phyloP scores from a whole-genome alignment of 345 rosid species.

The Acer negundo region DNA sequence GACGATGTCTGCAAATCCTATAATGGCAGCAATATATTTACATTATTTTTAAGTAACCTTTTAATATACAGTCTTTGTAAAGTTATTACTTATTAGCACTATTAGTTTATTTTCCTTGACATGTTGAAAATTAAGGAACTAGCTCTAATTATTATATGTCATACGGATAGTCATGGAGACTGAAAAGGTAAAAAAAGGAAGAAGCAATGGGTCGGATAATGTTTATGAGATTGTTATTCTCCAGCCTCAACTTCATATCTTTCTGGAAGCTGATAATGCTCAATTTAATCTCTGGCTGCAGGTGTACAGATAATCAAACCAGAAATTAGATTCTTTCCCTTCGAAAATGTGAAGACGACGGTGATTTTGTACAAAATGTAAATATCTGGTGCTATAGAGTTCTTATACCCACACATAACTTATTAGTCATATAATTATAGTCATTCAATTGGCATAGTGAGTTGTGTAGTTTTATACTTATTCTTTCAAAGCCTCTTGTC shows the following conservation, averaged over 20 bases:
- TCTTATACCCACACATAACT: constrained; percentile 19
- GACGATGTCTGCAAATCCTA: background rate
- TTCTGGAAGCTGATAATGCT: background rate
- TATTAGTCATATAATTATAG: constrained; percentile 26
- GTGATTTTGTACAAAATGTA: constrained; percentile 40
- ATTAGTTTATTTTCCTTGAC: background rate
- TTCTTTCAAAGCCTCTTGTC: constrained; percentile 23
- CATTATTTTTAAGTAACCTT: background rate
- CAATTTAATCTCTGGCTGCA: constrained; percentile 17
- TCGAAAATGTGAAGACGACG: constrained; percentile 24
- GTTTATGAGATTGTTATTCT: background rate
- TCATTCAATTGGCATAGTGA: constrained; percentile 12
- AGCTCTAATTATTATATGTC: background rate
- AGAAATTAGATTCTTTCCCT: constrained; percentile 34
- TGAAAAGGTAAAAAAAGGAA: too few species aligned
- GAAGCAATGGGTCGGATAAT: background rate
- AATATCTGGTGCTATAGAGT: constrained; percentile 14
- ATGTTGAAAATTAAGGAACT: background rate
- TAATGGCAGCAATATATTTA: background rate
- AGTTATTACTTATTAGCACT: background rate
- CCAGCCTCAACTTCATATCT: too few species aligned
- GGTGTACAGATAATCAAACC: constrained; percentile 28
- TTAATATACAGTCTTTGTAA: background rate
- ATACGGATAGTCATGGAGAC: background rate
- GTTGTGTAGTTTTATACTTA: constrained; percentile 17